These are phyloP conservation scores for Rhododendron ferrugineum DNA, from an alignment of 148 eudicot species.

Conservation along the genomic window DNA sequence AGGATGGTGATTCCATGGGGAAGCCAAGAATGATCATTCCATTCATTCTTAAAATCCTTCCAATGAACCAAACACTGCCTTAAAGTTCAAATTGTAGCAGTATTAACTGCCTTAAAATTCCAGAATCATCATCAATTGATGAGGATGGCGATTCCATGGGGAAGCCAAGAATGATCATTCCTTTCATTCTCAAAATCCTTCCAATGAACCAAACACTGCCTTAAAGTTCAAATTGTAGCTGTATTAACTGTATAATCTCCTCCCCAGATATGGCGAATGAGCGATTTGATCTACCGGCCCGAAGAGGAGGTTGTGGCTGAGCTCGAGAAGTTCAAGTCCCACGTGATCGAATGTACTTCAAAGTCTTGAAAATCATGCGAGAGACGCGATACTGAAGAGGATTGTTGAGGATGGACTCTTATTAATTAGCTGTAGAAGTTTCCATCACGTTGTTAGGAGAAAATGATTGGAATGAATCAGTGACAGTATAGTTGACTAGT, in stretches of 20 bases:
- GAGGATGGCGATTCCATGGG: not conserved
- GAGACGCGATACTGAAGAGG: not conserved
- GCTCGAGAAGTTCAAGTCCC: constrained; percentile 88
- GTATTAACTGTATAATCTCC: not conserved
- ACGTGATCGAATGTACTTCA: constrained; percentile 57
- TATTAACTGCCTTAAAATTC: too few species aligned
- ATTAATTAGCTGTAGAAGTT: not conserved
- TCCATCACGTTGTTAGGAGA: not conserved
- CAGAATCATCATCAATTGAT: not conserved
- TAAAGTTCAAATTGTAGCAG: too few species aligned
- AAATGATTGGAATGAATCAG: not conserved
- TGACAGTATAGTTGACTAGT: too few species aligned
- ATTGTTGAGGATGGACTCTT: not conserved
- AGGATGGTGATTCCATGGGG: too few species aligned
- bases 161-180: not conserved
- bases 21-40: too few species aligned
- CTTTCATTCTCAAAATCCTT: not conserved
- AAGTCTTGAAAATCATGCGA: constrained; percentile 24
- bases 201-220: not conserved
- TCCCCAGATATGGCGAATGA: constrained; percentile 92
- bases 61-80: too few species aligned
- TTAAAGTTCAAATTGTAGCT: not conserved
- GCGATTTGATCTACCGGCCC: constrained; percentile 86
- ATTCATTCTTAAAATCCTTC: too few species aligned
- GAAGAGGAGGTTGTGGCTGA: constrained; percentile 85